phyloP scores from a whole-genome alignment of 169 alveolate species.

The Plasmodium malariae region DNA sequence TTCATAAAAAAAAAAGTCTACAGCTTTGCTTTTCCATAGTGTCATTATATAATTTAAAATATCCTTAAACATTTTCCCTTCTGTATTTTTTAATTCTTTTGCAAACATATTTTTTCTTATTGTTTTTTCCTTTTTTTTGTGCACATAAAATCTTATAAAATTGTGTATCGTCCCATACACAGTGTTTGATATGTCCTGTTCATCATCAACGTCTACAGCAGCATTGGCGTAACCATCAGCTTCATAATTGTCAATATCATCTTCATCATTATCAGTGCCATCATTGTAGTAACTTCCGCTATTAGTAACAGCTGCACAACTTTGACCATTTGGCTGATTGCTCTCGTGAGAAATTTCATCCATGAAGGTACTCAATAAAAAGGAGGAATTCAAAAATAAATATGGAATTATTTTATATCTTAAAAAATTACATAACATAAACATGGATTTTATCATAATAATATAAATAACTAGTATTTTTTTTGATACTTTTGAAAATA shows the following conservation, averaged over 20 bases:
- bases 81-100: slow-evolving; percentile 34
- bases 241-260: background rate
- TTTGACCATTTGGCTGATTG: no score
- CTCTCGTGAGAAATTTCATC: background rate
- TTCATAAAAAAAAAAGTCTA: slow-evolving; percentile 57
- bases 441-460: slow-evolving; percentile 31
- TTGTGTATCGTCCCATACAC: background rate
- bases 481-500: slow-evolving; percentile 42
- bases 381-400: slow-evolving; percentile 53
- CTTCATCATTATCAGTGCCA: background rate
- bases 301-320: background rate
- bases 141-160: slow-evolving; percentile 42
- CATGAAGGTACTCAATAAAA: background rate
- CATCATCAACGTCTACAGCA: background rate
- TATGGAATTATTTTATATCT: slow-evolving; percentile 61
- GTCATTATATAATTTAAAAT: slow-evolving; percentile 46
- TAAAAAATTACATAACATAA: slow-evolving; percentile 32
- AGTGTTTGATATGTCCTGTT: background rate
- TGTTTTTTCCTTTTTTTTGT: slow-evolving; percentile 17
- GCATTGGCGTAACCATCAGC: background rate
- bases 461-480: slow-evolving; percentile 31
- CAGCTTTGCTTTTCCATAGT: slow-evolving; percentile 18
- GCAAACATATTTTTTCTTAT: slow-evolving; percentile 20
- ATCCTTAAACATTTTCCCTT: slow-evolving; percentile 49
- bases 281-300: background rate